Evolutionary conservation across 768 basidiomycete genomes (phyloP), one percentile per base, ranked within the genome.

Genomic region (Suillus lakei): DNA sequence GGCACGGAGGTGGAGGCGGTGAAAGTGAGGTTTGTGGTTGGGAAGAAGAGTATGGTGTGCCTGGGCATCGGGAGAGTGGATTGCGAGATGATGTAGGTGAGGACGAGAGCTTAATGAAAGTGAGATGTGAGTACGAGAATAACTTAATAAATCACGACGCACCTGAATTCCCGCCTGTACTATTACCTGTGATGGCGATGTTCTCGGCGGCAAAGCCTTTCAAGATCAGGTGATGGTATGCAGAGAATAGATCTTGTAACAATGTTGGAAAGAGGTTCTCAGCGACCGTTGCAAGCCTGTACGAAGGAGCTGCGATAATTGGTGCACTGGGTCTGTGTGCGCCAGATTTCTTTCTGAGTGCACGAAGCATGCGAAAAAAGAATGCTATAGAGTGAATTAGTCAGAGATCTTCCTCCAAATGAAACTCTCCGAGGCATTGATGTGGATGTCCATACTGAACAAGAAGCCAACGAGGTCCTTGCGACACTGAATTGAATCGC

Each of bases 41-140:
- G 91, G 0, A 88, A 79, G 36, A 91, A 80, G 26, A 89, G 76
- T 30, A 86, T 77, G 67, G 92, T 76, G 66, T 90, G 86, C 0
- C 76, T 73, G 50, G 86, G 85, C 41, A 89, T 77, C 4, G 78
- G 77, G 53, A 77, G 72, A 21, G 85, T 89, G 28, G 87, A 87
- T 76, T 91, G 89, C 65, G 82, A 78, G 46, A 86, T 73, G 28
- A 76, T 70, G 43, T 75, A 74, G 9, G 75, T 66, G 36, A 74
- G 43, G 4, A 74, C 64, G 9, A 76, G 3, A 38, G 75, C 74
- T 71, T 18, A 30, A 38, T 53, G 6, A 1, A 12, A 16, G 16
- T 30, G 38, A 60, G 28, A 60, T 18, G 50, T 13, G 18, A n/a
- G 39, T 28, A 30, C 7, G 59, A 32, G 39, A 21, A 60, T n/a